These are phyloP conservation scores for Galerina sulciceps DNA, from an alignment of 768 basidiomycete species.

Conservation along the genomic window DNA sequence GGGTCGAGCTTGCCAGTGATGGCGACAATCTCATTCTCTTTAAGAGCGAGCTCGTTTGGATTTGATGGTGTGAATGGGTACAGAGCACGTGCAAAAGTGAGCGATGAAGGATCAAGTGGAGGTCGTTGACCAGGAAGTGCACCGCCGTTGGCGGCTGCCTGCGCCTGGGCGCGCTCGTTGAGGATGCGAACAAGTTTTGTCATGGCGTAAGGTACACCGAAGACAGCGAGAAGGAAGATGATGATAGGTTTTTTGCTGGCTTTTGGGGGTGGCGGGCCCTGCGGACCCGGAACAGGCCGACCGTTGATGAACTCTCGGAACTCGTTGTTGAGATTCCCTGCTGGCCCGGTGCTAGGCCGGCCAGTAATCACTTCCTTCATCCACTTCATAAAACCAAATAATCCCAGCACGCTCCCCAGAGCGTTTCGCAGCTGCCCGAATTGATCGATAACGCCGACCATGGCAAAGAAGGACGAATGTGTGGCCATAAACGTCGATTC, in stretches of 20 bases:
- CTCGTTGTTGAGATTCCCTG: slow-evolving; percentile 54
- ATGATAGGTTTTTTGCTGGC: slow-evolving; percentile 89
- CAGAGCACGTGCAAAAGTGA: slow-evolving; percentile 83
- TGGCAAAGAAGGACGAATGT: slow-evolving; percentile 92
- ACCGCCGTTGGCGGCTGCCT: slow-evolving; percentile 43
- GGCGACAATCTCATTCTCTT: slow-evolving; percentile 92
- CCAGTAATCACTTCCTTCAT: slow-evolving; percentile 67
- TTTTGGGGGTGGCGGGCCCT: slow-evolving; percentile 48
- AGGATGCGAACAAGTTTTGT: slow-evolving; percentile 83
- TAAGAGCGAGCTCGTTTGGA: slow-evolving; percentile 78
- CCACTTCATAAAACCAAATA: slow-evolving; percentile 92
- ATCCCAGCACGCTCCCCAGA: slow-evolving; percentile 88
- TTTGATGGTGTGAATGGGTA: slow-evolving; percentile 79
- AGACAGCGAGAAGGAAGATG: slow-evolving; percentile 90
- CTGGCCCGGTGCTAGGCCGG: slow-evolving; percentile 20
- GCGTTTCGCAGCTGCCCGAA: slow-evolving; percentile 90
- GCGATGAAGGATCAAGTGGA: slow-evolving; percentile 76
- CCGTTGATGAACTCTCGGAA: slow-evolving; percentile 81
- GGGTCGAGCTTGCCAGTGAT: slow-evolving; percentile 83
- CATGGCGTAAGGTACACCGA: slow-evolving; percentile 95
- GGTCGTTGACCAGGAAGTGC: slow-evolving; percentile 49
- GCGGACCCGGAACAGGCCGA: slow-evolving; percentile 55
- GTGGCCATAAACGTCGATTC: slow-evolving; percentile 98
- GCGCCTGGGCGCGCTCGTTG: slow-evolving; percentile 59
- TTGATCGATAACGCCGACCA: slow-evolving; percentile 96